Base-by-base conservation (phyloP, 495 filamentous ascomycete species). In the Pseudoneurospora amorphoporcata region DNA sequence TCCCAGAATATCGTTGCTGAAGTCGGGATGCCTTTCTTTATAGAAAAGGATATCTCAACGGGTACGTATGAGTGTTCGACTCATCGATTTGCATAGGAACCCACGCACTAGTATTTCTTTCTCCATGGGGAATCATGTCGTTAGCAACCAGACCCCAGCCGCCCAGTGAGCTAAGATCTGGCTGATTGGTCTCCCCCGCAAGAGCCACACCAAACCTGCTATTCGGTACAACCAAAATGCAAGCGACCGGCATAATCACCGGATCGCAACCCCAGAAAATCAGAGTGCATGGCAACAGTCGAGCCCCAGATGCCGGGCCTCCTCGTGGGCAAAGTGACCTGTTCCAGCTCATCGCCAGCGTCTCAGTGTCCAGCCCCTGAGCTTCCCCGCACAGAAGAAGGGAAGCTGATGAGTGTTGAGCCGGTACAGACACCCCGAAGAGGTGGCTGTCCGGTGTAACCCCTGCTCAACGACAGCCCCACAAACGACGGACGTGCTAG, bases 81-180 rank as follows among this genome's bases (percentile, higher is more conserved):
- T 68, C 47, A 37, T 37, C 70, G 29, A 17, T 41, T 10, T 14
- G 39, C 39, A 70, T 29, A 42, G 73, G 70, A 70, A 69, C 72
- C 73, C 41, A 70, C 72, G 38, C 68, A 61, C 14, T 8, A 32
- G 23, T 9, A 9, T 68, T 68, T 38, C 40, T 71, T 68, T 75
- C 70, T 77, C 74, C 76, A 75, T 68, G 74, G 69, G 72, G 70
- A 72, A 43, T 65, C 45, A 71, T 35, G 45, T 61, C 9, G 70
- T 23, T 69, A 43, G 32, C 72, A 73, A 17, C 53, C 53, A 35
- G 35, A 65, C 53, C 53, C 29, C 53, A 61, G 53, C 53, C 53
- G 53, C 47, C 10, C 10, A 37, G 41, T 47, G 58, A 58, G 68
- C 71, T 68, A 72, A 76, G 58, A 70, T 69, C 53, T 35, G 53